Base-by-base conservation (phyloP, 169 alveolate species). In the Plasmodium chabaudi region DNA sequence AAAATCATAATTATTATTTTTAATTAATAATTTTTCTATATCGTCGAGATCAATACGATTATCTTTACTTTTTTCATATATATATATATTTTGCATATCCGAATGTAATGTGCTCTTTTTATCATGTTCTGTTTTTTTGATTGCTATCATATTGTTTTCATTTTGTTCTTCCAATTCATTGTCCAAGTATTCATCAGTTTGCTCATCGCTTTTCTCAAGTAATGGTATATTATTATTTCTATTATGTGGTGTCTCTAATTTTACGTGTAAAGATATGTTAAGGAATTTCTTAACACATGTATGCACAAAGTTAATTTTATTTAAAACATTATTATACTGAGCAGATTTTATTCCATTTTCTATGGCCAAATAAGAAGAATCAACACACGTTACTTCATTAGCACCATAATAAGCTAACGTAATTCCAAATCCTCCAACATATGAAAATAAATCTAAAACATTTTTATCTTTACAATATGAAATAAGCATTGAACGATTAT, bases 381-480 rank as follows among this genome's bases (percentile, higher is more conserved):
- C 91, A 25, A 90, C 94, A 55, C 94, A 90, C 2, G 89, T 82
- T 46, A 90, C 94, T 55, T 65, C 82, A 21, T 88, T 69, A 17
- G 94, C 94, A 23, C 94, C 94, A 64, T 90, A 77, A 49, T 79
- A 64, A 9, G 94, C 94, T 57, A 88, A 77, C 9, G 91, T 79
- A 90, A 90, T 84, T 12, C 94, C 94, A 61, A 90, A 90, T 0
- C 88, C 79, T 19, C 94, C 94, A 46, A 69, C 77, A 88, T 90
- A 77, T 7, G 94, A 72, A 47, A 65, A 90, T 71, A 90, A 61
- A 72, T 90, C 94, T 51, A 90, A 69, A 27, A 90, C 92, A 55
- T 61, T 64, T 87, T 23, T 82, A 64, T 88, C 56, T 42, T 77
- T 72, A 51, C 90, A 72, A 74, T 55, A 77, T 9, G 84, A 10